Conservation (phyloP, 331 rosid species). For the Prunus yedoensis region DNA sequence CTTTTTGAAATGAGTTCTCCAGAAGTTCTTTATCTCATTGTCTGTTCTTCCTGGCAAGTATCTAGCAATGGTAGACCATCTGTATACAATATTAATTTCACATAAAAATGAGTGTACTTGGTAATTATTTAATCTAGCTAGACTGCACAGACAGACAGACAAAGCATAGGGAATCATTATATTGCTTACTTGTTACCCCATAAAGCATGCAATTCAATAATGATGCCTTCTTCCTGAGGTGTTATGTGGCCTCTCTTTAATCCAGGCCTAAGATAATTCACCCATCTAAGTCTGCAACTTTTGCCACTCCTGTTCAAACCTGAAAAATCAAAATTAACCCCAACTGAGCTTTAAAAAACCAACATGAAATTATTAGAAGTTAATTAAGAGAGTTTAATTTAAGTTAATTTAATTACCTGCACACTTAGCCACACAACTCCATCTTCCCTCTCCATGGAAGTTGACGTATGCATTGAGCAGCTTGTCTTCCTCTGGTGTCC, state of each 20-base stretch:
- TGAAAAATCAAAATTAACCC: conserved; percentile 7
- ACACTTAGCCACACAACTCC: conserved; percentile 52
- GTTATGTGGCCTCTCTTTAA: conserved; percentile 65
- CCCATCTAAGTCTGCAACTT: conserved; percentile 83
- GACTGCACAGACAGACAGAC: not conserved
- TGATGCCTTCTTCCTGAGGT: conserved; percentile 56
- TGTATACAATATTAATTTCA: conserved; percentile 2
- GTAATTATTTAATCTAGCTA: not conserved
- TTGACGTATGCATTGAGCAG: conserved; percentile 50
- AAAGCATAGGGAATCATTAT: not conserved
- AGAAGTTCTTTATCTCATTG: conserved; percentile 70
- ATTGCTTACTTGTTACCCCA: conserved; percentile 75
- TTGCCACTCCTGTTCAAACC: conserved; percentile 73
- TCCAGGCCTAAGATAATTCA: conserved; percentile 70
- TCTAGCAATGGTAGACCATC: conserved; percentile 81
- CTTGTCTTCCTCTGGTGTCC: conserved; percentile 76
- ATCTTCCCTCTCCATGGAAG: conserved; percentile 60
- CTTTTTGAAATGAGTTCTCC: conserved; percentile 74
- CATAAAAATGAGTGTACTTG: not conserved
- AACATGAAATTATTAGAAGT: too few species aligned
- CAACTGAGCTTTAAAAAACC: not conserved
- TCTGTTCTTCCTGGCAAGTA: conserved; percentile 83
- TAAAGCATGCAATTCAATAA: conserved; percentile 57
- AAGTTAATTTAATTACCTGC: conserved; percentile 51
- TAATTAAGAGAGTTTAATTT: too few species aligned